Percentiles rank a stretch among this genome's conserved stretches.
Evolutionary conservation across 2,329 filamentous ascomycete species (phyloP).

Genomic region (Dactylella cylindrospora): DNA sequence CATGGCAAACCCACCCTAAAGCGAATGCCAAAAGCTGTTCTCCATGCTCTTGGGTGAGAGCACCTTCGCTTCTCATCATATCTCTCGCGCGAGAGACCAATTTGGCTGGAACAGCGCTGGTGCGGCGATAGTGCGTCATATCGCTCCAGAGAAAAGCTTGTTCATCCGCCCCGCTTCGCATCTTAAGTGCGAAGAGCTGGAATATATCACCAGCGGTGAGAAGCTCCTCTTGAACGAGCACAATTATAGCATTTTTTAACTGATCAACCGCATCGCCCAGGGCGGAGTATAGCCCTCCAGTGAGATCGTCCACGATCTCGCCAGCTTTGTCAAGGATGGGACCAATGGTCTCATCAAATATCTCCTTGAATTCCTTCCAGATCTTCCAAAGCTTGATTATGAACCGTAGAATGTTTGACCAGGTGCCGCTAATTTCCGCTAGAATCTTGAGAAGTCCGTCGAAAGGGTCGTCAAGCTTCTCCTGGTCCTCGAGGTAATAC

Average conservation of each 20-base stretch:
- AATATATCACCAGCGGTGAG: constrained; percentile 1
- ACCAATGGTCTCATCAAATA: constrained; percentile 1
- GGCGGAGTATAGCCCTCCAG: not conserved
- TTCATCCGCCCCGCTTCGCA: not conserved
- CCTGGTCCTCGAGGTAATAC: constrained; percentile 6
- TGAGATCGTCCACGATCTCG: constrained; percentile 11
- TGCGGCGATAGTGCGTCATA: constrained; percentile 10
- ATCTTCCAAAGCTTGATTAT: constrained; percentile 1
- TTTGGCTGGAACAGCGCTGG: constrained; percentile 1
- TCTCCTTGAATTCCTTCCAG: constrained; percentile 6
- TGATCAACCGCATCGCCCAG: not conserved
- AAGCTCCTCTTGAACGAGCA: constrained; percentile 3
- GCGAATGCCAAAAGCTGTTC: constrained; percentile 3
- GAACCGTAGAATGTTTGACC: constrained; percentile 2
- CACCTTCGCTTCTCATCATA: not conserved
- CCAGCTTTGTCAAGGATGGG: not conserved
- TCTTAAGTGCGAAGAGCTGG: constrained; percentile 3
- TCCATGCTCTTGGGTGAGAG: constrained; percentile 2
- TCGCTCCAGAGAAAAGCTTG: constrained; percentile 9
- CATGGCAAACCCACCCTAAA: constrained; percentile 4
- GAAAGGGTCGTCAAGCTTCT: constrained; percentile 3
- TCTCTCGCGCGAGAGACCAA: not conserved
- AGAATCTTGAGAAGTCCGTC: constrained; percentile 5
- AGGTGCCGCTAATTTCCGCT: constrained; percentile 3
- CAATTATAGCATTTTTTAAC: not conserved